Conservation (phyloP, 257 asterid genomes). For the Solanum gracilifrons region DNA sequence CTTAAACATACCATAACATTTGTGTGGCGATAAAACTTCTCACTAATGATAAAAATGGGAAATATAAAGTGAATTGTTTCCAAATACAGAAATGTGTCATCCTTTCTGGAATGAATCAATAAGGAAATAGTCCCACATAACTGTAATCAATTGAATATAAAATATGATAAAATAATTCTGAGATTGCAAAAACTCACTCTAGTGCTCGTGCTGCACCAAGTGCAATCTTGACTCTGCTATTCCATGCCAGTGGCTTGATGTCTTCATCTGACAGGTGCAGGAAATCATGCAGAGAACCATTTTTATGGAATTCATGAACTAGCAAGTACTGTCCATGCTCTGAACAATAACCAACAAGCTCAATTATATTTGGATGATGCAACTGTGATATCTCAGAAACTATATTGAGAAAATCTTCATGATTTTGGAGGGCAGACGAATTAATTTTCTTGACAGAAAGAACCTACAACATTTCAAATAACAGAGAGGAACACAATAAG, state of each 20-base stretch:
- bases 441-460: conserved; percentile 88
- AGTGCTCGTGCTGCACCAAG: conserved; percentile 92
- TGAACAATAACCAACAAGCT: conserved; percentile 81
- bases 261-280: conserved; percentile 73
- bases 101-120: not conserved
- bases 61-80: not conserved
- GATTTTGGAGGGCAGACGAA: conserved; percentile 42
- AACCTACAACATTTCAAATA: conserved; percentile 28
- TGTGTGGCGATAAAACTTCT: not conserved
- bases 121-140: not conserved
- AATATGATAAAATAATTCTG: not conserved
- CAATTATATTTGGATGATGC: conserved; percentile 77
- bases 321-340: conserved; percentile 86
- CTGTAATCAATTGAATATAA: not conserved
- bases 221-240: conserved; percentile 90
- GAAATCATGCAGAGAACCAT: conserved; percentile 69
- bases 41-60: not conserved
- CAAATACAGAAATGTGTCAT: not conserved
- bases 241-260: conserved; percentile 82
- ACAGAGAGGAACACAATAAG: not conserved
- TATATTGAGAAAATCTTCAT: conserved; percentile 61
- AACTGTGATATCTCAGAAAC: conserved; percentile 63
- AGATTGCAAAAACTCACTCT: conserved; percentile 44
- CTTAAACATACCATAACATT: not conserved
- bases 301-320: conserved; percentile 68